Evolutionary conservation across 371 early-diverging fungal genomes (phyloP).

Genomic region (Conidiobolus incongruus): DNA sequence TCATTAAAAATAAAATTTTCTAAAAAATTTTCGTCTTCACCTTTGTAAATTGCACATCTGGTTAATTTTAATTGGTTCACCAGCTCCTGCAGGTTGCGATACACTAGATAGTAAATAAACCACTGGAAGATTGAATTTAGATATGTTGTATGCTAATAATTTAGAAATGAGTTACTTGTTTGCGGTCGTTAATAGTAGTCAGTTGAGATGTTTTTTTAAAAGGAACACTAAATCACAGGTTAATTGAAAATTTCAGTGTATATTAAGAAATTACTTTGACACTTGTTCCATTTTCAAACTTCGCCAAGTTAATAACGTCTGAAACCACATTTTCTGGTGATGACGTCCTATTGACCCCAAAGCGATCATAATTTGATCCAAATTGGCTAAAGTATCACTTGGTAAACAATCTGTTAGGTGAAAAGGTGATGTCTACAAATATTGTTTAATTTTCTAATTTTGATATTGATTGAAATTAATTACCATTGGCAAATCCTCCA

Average conservation of each 20-base stretch:
- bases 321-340: not conserved
- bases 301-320: constrained; percentile 2
- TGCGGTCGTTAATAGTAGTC: not conserved
- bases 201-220: not conserved
- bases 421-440: too few species aligned
- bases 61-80: not conserved
- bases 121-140: not conserved
- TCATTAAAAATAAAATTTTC: not conserved
- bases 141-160: not conserved
- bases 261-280: not conserved
- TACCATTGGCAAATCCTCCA: too few species aligned
- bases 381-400: not conserved
- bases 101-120: not conserved
- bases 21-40: not conserved
- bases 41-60: not conserved
- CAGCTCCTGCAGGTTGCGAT: not conserved
- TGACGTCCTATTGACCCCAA: constrained; percentile 1
- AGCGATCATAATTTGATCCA: not conserved
- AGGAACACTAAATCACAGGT: not conserved
- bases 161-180: not conserved
- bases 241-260: not conserved
- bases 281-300: not conserved
- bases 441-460: too few species aligned
- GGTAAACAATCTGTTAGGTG: too few species aligned
- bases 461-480: too few species aligned